phyloP scores from a whole-genome alignment of 2,329 filamentous ascomycete genomes.

The Spiromastix sp. region DNA sequence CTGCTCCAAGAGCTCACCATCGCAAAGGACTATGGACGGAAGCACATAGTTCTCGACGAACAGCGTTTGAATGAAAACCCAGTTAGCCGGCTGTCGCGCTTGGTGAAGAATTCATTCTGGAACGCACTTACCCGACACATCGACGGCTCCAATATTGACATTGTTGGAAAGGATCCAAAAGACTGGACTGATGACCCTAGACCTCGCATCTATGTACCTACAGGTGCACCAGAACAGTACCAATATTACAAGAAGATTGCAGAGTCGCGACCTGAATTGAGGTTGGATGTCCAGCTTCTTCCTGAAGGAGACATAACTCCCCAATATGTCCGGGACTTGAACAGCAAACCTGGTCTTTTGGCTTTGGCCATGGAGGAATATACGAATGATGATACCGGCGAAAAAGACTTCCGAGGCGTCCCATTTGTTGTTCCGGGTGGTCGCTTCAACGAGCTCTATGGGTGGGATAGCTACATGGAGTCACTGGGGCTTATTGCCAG shows the following conservation, averaged over 20 bases:
- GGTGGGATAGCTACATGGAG: constrained; percentile 99
- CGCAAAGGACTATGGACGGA: constrained; percentile 80
- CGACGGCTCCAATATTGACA: constrained; percentile 67
- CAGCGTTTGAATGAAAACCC: constrained; percentile 90
- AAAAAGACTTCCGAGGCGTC: constrained; percentile 63
- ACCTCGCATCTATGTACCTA: constrained; percentile 83
- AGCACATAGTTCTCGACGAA: constrained; percentile 84
- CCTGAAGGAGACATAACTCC: constrained; percentile 60
- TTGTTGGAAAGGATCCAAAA: constrained; percentile 82
- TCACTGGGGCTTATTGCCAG: constrained; percentile 80
- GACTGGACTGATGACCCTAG: constrained; percentile 88
- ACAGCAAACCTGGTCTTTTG: constrained; percentile 76
- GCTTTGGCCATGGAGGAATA: constrained; percentile 81
- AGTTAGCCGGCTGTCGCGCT: constrained; percentile 71
- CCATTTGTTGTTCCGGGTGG: constrained; percentile 97
- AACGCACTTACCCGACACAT: constrained; percentile 79
- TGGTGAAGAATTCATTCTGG: constrained; percentile 91
- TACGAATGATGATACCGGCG: constrained; percentile 54
- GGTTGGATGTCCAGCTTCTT: constrained; percentile 75
- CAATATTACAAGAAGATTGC: constrained; percentile 83
- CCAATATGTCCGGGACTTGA: constrained; percentile 71
- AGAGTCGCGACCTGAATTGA: constrained; percentile 66
- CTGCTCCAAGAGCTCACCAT: constrained; percentile 88
- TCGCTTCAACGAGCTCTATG: constrained; percentile 95
- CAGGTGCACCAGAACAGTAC: constrained; percentile 73